A percentile compares a stretch with the other conserved stretches of the same genome.
Conservation (phyloP, 441 rosid species). For the Adansonia madagascariensis region DNA sequence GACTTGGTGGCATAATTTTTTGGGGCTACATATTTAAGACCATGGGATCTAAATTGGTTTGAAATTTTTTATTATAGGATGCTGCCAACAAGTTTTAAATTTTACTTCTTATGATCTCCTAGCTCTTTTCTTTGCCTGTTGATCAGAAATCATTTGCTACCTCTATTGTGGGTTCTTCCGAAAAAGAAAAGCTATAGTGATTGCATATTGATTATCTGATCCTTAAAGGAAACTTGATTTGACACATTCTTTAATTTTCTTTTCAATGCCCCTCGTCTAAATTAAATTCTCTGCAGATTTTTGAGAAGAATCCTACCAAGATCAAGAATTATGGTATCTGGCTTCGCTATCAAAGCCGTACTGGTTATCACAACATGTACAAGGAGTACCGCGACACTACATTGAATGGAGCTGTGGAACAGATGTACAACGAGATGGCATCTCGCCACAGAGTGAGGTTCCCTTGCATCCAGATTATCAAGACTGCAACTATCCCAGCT, state of each 20-base stretch:
- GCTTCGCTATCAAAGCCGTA: slow-evolving; percentile 64
- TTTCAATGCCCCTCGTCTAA: neutral
- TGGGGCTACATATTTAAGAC: neutral
- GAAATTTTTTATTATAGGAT: neutral
- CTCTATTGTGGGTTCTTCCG: neutral
- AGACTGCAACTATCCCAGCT: slow-evolving; percentile 47
- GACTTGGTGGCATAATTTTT: neutral
- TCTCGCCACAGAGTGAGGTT: slow-evolving; percentile 62
- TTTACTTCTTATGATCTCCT: neutral
- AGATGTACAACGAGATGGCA: slow-evolving; percentile 69
- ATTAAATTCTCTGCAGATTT: slow-evolving; percentile 38
- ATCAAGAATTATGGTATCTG: slow-evolving; percentile 64
- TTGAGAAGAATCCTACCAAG: slow-evolving; percentile 61
- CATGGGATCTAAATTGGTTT: neutral
- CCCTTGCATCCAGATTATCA: slow-evolving; percentile 63
- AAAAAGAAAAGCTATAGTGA: neutral
- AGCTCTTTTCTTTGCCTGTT: neutral
- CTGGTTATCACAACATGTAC: slow-evolving; percentile 72
- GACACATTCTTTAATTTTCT: neutral
- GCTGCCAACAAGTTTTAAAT: neutral
- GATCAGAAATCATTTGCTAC: neutral
- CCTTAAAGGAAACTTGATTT: neutral
- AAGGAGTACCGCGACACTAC: slow-evolving; percentile 68
- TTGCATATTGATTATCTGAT: neutral
- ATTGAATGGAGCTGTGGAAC: slow-evolving; percentile 62